These are phyloP conservation scores for Microcyclospora pomicola DNA, from an alignment of 2,329 filamentous ascomycete species.

Conservation along the genomic window DNA sequence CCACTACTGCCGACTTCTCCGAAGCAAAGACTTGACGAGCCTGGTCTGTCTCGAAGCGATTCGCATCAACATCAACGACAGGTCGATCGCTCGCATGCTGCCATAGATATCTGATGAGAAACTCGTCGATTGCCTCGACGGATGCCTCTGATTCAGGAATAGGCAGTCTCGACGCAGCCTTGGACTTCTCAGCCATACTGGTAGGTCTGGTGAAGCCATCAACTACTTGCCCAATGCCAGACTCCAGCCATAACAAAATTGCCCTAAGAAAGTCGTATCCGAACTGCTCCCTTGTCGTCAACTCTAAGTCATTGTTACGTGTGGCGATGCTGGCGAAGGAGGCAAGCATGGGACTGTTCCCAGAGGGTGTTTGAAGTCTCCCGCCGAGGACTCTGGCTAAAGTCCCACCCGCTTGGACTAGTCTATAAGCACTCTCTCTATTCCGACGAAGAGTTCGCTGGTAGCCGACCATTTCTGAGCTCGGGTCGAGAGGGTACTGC, in stretches of 20 bases:
- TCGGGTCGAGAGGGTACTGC: slow-evolving; percentile 46
- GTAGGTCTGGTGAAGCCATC: slow-evolving; percentile 41
- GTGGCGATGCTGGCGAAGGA: slow-evolving; percentile 15
- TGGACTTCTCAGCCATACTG: slow-evolving; percentile 19
- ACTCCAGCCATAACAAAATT: slow-evolving; percentile 48
- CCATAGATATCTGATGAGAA: slow-evolving; percentile 47
- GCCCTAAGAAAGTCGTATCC: slow-evolving; percentile 53
- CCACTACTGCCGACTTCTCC: slow-evolving; percentile 42
- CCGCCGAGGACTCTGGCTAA: slow-evolving; percentile 44
- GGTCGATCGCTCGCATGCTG: slow-evolving; percentile 36
- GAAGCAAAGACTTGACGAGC: slow-evolving; percentile 37
- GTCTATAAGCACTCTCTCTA: slow-evolving; percentile 43
- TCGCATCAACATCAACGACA: slow-evolving; percentile 43
- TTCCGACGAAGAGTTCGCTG: slow-evolving; percentile 44
- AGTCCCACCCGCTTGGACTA: slow-evolving; percentile 48
- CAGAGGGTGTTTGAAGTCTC: slow-evolving; percentile 27
- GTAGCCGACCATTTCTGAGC: slow-evolving; percentile 36
- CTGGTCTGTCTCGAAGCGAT: slow-evolving; percentile 43
- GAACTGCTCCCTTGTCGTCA: slow-evolving; percentile 37
- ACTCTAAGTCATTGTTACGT: slow-evolving; percentile 27
- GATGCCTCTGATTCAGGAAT: slow-evolving; percentile 36
- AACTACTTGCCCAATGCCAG: slow-evolving; percentile 40
- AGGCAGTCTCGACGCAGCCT: slow-evolving; percentile 30
- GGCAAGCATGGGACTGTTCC: slow-evolving; percentile 9
- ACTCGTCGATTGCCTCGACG: slow-evolving; percentile 40